Base-by-base conservation (phyloP, 106 monocot species). In the Amphibolis antarctica region DNA sequence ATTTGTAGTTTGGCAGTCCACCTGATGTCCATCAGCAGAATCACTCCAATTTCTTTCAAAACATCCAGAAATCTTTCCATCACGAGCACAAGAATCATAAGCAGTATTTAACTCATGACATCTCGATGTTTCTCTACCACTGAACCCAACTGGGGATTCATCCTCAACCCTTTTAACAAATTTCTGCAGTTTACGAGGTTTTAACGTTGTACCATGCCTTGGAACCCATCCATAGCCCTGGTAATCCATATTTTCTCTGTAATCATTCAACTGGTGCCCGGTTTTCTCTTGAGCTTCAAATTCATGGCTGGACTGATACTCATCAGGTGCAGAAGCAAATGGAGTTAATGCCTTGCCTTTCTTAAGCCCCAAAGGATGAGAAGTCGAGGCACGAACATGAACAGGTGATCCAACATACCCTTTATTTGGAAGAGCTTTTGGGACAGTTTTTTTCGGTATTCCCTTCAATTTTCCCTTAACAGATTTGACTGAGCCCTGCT, bases 401-500 rank as follows among this genome's bases (percentile, higher is more conserved):
- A 55, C 44, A 56, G 3, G 21, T 42, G 23, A 28, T 60, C 71
- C 74, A 52, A 15, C 9, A 48, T 55, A 46, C 14, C 61, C 75
- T 29, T 66, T 75, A 52, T 76, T 71, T 12, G 30, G 26, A 48
- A 59, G 56, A 68, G 21, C 64, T 23, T 82, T 86, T 15, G 77
- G 42, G 21, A 54, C 26, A 45, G 70, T 44, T 64, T 76, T 64
- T 50, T 76, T 79, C 63, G 75, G 64, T 6, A 77, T 58, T 9
- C 88, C 88, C 62, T 81, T 83, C 11, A 71, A 17, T 14, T 71
- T 63, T 20, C 75, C 81, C 60, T 88, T 83, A 44, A 28, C 79
- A 68, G 46, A 68, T 36, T 57, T 82, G 19, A 46, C 10, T 36
- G 48, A 30, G 46, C 73, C 71, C 21, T 30, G 19, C 19, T 21